Evolutionary conservation across 805 yeast species (phyloP).

Genomic region (Jamesozyma spencerorum): DNA sequence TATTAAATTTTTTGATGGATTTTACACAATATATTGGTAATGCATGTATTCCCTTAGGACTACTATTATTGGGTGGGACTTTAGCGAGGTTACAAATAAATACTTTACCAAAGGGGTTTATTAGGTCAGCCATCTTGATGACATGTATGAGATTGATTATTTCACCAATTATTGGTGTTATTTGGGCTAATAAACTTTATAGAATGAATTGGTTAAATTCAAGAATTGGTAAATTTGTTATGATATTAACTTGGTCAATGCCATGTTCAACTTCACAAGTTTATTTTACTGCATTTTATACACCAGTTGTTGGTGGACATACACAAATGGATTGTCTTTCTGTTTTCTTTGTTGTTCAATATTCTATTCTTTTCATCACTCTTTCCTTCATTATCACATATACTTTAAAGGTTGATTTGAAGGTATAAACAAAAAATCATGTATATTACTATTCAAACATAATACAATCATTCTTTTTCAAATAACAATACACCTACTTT

Average conservation of each 20-base stretch:
- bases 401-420: slow-evolving; percentile 25
- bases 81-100: slow-evolving; percentile 62
- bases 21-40: slow-evolving; percentile 69
- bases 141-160: slow-evolving; percentile 51
- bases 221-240: slow-evolving; percentile 57
- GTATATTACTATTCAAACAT: not conserved
- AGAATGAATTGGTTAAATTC: slow-evolving; percentile 54
- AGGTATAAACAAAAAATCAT: slow-evolving; percentile 9
- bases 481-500: no score
- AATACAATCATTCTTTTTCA: not conserved
- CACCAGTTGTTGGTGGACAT: slow-evolving; percentile 50
- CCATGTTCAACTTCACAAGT: slow-evolving; percentile 87
- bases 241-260: slow-evolving; percentile 64
- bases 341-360: slow-evolving; percentile 57
- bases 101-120: slow-evolving; percentile 51
- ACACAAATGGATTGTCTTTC: slow-evolving; percentile 75
- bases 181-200: slow-evolving; percentile 53
- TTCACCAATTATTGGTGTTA: slow-evolving; percentile 71
- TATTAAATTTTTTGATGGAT: slow-evolving; percentile 78
- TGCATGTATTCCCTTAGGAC: slow-evolving; percentile 84
- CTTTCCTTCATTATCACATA: slow-evolving; percentile 69
- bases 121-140: slow-evolving; percentile 50
- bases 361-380: slow-evolving; percentile 51
- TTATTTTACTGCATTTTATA: slow-evolving; percentile 79
- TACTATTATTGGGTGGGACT: slow-evolving; percentile 77